phyloP scores from a whole-genome alignment of 2,329 filamentous ascomycete species.

The Coniella vitis region DNA sequence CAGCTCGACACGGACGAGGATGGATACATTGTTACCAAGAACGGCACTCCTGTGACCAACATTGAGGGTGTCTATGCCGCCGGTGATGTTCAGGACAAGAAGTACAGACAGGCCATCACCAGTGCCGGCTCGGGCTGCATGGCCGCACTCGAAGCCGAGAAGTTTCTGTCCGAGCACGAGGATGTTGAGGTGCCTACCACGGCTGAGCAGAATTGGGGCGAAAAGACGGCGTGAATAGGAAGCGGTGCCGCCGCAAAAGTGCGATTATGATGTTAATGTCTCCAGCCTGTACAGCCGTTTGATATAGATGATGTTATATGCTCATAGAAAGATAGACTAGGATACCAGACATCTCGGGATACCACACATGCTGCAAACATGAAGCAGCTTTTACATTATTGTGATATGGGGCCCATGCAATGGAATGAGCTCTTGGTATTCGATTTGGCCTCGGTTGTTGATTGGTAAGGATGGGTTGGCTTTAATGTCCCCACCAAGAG shows the following conservation, averaged over 20 bases:
- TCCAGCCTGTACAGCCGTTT: background rate
- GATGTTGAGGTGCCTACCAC: conserved; percentile 27
- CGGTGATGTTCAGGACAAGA: conserved; percentile 97
- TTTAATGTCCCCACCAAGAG: too few relatives aligned
- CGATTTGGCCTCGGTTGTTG: too few relatives aligned
- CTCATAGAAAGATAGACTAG: background rate
- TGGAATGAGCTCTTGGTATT: too few relatives aligned
- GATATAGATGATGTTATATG: background rate
- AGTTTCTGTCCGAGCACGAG: conserved; percentile 69
- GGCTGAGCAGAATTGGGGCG: conserved; percentile 18
- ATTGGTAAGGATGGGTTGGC: too few relatives aligned
- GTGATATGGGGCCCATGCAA: too few relatives aligned
- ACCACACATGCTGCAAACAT: too few relatives aligned
- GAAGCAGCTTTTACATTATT: too few relatives aligned
- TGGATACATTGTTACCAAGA: conserved; percentile 82
- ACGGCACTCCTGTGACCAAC: conserved; percentile 83
- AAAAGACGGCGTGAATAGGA: conserved; percentile 10
- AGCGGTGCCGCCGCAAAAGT: background rate
- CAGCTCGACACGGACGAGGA: conserved; percentile 85
- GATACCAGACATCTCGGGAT: background rate
- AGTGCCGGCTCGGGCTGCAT: conserved; percentile 94
- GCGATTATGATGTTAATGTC: background rate
- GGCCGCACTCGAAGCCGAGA: conserved; percentile 92
- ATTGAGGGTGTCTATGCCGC: conserved; percentile 91
- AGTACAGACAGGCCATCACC: conserved; percentile 94